phyloP scores from a whole-genome alignment of 1,139 yeast genomes.

The Blastobotrys buckinghamii region DNA sequence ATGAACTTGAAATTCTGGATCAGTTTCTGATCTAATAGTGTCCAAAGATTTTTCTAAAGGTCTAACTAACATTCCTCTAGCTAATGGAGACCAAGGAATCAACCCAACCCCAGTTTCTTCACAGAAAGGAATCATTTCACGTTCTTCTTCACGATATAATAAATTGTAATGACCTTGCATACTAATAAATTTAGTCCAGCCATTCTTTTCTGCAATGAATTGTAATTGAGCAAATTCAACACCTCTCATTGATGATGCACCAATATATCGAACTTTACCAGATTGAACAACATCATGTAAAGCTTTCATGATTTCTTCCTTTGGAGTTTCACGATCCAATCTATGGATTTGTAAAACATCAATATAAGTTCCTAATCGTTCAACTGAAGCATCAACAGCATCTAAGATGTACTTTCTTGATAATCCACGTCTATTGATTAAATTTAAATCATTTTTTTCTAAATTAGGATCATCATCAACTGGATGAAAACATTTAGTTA shows the following conservation, averaged over 20 bases:
- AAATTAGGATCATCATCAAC: slow-evolving; percentile 29
- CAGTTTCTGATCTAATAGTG: background rate
- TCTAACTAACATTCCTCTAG: slow-evolving; percentile 44
- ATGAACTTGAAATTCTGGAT: background rate
- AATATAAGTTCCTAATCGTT: slow-evolving; percentile 61
- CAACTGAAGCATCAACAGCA: slow-evolving; percentile 43
- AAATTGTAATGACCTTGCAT: slow-evolving; percentile 57
- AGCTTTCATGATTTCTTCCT: slow-evolving; percentile 50
- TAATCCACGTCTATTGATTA: slow-evolving; percentile 19
- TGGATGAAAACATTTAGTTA: slow-evolving; percentile 25
- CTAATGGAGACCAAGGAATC: slow-evolving; percentile 48
- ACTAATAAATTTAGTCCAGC: slow-evolving; percentile 51
- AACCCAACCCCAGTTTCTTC: slow-evolving; percentile 43
- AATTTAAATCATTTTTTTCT: slow-evolving; percentile 36
- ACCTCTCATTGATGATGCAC: slow-evolving; percentile 50
- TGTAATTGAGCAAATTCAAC: slow-evolving; percentile 44
- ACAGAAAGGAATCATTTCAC: slow-evolving; percentile 53
- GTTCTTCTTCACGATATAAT: slow-evolving; percentile 53
- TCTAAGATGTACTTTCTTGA: slow-evolving; percentile 44
- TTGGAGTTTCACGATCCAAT: slow-evolving; percentile 39
- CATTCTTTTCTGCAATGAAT: slow-evolving; percentile 44
- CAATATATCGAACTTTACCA: slow-evolving; percentile 49
- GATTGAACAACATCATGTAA: slow-evolving; percentile 45
- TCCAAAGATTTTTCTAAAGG: slow-evolving; percentile 24
- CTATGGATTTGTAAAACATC: slow-evolving; percentile 76